Evolutionary conservation across 352 stramenopile genomes (phyloP), one percentile per base, ranked within the genome.

Genomic region (Globisporangium cystogenes): DNA sequence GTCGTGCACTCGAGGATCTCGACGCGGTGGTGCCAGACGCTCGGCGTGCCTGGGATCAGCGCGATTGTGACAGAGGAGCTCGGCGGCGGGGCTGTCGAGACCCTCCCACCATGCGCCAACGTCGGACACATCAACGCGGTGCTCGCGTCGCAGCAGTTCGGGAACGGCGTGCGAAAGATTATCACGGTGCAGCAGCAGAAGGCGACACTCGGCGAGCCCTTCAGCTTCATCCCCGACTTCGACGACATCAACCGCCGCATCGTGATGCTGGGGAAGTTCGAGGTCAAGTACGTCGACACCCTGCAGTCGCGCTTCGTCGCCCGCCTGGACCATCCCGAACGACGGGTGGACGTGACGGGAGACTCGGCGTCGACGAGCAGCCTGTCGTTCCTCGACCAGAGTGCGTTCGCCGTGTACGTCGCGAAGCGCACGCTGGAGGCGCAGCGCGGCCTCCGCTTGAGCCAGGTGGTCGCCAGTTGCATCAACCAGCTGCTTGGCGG

Each of bases 121-220:
- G 57, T 88, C 16, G 61, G 65, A 4, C 75, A 82, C 39, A 74
- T 85, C 24, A 88, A 82, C 50, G 60, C 57, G 15, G 57, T 85
- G 1, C 53, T 90, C 26, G 27, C 54, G 7, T 82, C 80, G 1
- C 53, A 78, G 45, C 67, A 76, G 35, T 88, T 90, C 47, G 73
- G 57, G 15, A 68, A 79, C 26, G 80, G 71, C 7, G 55, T 90
- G 31, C 67, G 75, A n/a, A 78, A 70, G 55, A 60, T 90, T 45
- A 85, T 90, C 48, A 90, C 70, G 14, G 70, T 64, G 14, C 71
- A 82, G 31, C 76, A 88, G 36, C 80, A 88, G 41, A 83, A 90
- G 27, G 67, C 67, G 31, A 58, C 63, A 2, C 54, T 63, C 7
- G 63, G 49, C n/a, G 72, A 86, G 24, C 58, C 68, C 7, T 76